A percentile compares a stretch with the other conserved stretches of the same genome.
Evolutionary conservation across 495 filamentous ascomycete genomes (phyloP).

Genomic region (Chaetomium tenue): DNA sequence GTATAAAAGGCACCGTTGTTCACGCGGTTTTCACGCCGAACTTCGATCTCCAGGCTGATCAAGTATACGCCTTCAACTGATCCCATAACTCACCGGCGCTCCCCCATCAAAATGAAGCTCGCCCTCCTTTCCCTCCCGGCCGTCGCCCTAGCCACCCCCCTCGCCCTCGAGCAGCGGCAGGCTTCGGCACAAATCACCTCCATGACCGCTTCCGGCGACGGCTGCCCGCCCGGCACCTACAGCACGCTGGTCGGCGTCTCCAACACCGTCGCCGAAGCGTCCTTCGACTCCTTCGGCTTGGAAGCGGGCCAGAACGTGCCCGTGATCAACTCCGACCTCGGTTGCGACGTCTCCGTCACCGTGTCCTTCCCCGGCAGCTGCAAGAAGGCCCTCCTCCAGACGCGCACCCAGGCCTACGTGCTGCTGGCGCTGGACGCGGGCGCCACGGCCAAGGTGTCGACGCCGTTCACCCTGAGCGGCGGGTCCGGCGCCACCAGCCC

Average conservation of each 20-base stretch:
- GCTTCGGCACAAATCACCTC: background rate
- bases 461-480: background rate
- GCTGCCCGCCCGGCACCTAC: conserved; percentile 9
- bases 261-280: background rate
- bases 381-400: conserved; percentile 1
- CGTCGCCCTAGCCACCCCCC: background rate
- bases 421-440: conserved; percentile 1
- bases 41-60: too few species aligned
- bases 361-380: conserved; percentile 5
- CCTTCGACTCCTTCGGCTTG: conserved; percentile 2
- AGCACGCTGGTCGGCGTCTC: background rate
- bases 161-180: background rate
- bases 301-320: background rate
- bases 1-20: background rate
- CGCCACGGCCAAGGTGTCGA: conserved; percentile 3
- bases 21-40: too few species aligned
- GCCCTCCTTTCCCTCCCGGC: background rate
- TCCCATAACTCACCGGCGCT: background rate
- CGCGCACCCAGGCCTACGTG: conserved; percentile 2
- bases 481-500: background rate
- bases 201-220: background rate
- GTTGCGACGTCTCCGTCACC: background rate
- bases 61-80: background rate
- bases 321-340: background rate
- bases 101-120: background rate